These are phyloP conservation scores for Dryas integrifolia DNA, from an alignment of 331 rosid species.

Conservation along the genomic window DNA sequence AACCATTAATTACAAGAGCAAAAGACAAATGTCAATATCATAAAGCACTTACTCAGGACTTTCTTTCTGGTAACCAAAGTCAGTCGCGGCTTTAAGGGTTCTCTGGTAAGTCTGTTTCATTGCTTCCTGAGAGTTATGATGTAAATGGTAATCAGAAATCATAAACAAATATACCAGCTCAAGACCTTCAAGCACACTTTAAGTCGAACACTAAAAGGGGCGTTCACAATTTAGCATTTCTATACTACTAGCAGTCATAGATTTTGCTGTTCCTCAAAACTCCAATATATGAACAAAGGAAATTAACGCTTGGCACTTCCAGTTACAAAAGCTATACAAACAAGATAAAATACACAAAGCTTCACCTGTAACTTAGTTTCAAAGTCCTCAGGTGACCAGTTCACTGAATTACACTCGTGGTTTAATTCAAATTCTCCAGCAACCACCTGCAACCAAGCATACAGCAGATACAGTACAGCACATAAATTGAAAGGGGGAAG, in stretches of 20 bases:
- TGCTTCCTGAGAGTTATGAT: slow-evolving; percentile 59
- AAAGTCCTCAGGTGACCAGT: slow-evolving; percentile 97
- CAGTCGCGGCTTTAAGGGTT: slow-evolving; percentile 81
- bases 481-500: background rate
- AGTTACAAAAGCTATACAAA: background rate
- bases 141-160: slow-evolving; percentile 24
- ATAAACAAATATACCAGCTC: background rate
- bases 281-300: background rate
- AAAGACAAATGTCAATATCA: slow-evolving; percentile 12
- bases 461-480: slow-evolving; percentile 5
- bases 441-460: slow-evolving; percentile 65
- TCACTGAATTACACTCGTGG: slow-evolving; percentile 85
- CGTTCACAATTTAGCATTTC: background rate
- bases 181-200: background rate
- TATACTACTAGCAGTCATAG: background rate
- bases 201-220: background rate
- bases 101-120: slow-evolving; percentile 93
- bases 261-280: slow-evolving; percentile 2
- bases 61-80: slow-evolving; percentile 90
- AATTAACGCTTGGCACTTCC: background rate
- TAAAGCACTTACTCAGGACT: slow-evolving; percentile 76
- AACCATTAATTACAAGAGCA: background rate
- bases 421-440: slow-evolving; percentile 98
- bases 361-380: slow-evolving; percentile 94
- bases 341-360: background rate